Conservation (phyloP, 1,284 basidiomycete genomes). For the Tylopilus microsporus region DNA sequence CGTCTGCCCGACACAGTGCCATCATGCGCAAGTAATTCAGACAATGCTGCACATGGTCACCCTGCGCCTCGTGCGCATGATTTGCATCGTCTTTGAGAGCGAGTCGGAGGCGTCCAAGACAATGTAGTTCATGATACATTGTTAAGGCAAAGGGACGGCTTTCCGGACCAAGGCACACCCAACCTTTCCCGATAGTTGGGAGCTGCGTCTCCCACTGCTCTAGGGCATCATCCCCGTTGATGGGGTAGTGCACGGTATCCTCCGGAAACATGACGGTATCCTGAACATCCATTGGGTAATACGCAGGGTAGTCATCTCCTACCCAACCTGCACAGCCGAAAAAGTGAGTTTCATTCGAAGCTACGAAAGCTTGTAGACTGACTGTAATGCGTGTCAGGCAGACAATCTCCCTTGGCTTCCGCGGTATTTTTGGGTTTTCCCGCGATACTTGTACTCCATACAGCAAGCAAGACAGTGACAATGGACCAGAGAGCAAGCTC, state of each 20-base stretch:
- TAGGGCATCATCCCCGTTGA: conserved; percentile 21
- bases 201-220: conserved; percentile 24
- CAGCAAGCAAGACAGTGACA: conserved; percentile 17
- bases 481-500: conserved; percentile 25
- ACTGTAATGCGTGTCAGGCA: conserved; percentile 16
- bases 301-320: conserved; percentile 26
- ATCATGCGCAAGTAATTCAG: conserved; percentile 35
- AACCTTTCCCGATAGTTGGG: conserved; percentile 18
- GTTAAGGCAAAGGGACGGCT: conserved; percentile 28
- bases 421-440: not conserved
- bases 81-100: conserved; percentile 20
- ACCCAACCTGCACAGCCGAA: conserved; percentile 17
- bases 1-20: conserved; percentile 34
- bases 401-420: not conserved
- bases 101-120: conserved; percentile 25
- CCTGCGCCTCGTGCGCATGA: conserved; percentile 35
- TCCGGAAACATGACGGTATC: conserved; percentile 26
- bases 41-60: conserved; percentile 32
- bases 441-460: conserved; percentile 20
- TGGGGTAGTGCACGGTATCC: conserved; percentile 26
- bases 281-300: conserved; percentile 24
- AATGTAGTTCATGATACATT: conserved; percentile 33
- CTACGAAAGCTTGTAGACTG: conserved; percentile 2
- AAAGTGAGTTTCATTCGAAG: conserved; percentile 6
- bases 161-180: conserved; percentile 28